Conservation (phyloP, 306 rosid genomes). For the Phaseolus lunatus region DNA sequence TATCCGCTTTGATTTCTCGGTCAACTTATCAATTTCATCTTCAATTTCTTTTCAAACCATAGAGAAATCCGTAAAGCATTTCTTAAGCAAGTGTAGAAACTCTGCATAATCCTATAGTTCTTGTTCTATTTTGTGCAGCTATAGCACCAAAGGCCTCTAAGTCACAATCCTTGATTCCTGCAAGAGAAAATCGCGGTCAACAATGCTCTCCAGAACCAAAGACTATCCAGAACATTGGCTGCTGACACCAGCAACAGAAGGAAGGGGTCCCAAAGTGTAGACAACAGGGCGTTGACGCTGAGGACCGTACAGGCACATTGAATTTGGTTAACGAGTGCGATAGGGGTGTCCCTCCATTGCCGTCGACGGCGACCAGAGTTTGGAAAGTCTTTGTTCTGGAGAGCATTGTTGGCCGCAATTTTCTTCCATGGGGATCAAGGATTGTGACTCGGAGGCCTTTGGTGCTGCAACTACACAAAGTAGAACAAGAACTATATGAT, state of each 20-base stretch:
- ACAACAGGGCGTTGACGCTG: constrained; percentile 65
- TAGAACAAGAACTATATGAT: constrained; percentile 65
- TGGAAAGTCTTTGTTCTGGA: constrained; percentile 80
- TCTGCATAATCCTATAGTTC: constrained; percentile 74
- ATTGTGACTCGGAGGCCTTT: constrained; percentile 95
- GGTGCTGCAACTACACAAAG: constrained; percentile 82
- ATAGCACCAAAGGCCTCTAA: constrained; percentile 91
- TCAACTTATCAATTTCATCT: constrained; percentile 77
- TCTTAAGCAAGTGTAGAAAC: constrained; percentile 77
- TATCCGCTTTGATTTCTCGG: constrained; percentile 79
- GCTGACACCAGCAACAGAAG: constrained; percentile 89
- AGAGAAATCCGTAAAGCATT: constrained; percentile 68
- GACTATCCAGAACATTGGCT: constrained; percentile 91
- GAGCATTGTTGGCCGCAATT: constrained; percentile 88
- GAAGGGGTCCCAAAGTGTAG: constrained; percentile 87
- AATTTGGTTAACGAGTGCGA: constrained; percentile 78
- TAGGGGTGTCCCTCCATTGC: constrained; percentile 83
- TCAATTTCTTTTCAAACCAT: constrained; percentile 84
- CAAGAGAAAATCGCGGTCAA: constrained; percentile 91
- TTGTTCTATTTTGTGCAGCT: constrained; percentile 67
- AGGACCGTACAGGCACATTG: constrained; percentile 86
- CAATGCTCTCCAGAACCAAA: constrained; percentile 81
- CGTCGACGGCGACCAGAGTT: no score
- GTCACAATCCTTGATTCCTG: constrained; percentile 96
- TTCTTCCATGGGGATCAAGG: constrained; percentile 93